A percentile compares a stretch with the other conserved stretches of the same genome.
Conservation (phyloP, 805 yeast genomes). For the Lipomyces orientalis region DNA sequence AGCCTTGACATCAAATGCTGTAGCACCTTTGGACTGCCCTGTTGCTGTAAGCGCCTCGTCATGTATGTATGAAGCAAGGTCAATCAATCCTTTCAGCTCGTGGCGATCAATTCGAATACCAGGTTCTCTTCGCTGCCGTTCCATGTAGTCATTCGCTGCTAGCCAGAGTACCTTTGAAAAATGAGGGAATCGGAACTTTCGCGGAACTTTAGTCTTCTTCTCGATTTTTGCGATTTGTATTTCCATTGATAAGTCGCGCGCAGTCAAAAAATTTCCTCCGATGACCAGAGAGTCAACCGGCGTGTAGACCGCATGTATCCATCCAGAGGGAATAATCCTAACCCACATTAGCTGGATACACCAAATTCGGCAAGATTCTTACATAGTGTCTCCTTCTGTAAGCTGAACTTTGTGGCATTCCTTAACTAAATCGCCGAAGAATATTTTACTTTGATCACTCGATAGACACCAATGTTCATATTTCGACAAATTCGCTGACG, state of each 20-base stretch:
- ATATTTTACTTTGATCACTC: conserved; percentile 62
- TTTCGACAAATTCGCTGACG: conserved; percentile 60
- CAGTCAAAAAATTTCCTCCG: conserved; percentile 85
- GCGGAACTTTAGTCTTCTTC: conserved; percentile 69
- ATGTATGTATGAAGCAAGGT: conserved; percentile 26
- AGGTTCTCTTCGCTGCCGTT: neutral
- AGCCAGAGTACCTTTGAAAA: conserved; percentile 75
- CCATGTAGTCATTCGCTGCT: conserved; percentile 55
- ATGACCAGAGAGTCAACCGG: conserved; percentile 80
- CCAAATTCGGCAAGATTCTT: neutral
- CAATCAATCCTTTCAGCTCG: conserved; percentile 18
- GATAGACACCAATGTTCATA: conserved; percentile 77
- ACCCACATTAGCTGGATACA: neutral
- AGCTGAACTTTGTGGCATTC: conserved; percentile 63
- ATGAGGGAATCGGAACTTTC: conserved; percentile 76
- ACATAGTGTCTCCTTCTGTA: conserved; percentile 68
- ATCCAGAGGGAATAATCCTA: conserved; percentile 80
- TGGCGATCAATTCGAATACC: neutral
- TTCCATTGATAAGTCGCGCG: conserved; percentile 67
- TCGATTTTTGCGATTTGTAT: conserved; percentile 68
- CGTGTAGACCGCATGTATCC: conserved; percentile 91
- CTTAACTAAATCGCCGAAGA: conserved; percentile 63
- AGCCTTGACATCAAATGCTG: conserved; percentile 26
- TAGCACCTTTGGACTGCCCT: conserved; percentile 17
- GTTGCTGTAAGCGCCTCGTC: conserved; percentile 23